phyloP scores from a whole-genome alignment of 2,329 filamentous ascomycete species.

The Cercospora sesami region DNA sequence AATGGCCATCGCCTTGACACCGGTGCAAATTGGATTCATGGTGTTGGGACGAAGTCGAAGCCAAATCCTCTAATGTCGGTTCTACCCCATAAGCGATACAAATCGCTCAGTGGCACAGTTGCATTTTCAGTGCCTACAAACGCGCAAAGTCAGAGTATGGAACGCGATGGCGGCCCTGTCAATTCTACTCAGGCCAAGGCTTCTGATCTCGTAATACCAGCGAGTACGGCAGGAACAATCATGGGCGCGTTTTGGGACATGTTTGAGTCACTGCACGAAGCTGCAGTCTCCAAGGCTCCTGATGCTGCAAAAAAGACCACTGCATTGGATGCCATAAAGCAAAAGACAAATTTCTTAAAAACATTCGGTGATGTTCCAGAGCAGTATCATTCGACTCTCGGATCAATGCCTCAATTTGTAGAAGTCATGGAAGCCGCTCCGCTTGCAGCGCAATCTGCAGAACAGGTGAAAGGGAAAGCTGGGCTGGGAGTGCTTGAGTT shows the following conservation, averaged over 20 bases:
- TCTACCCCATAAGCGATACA: slow-evolving; percentile 26
- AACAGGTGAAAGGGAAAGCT: slow-evolving; percentile 16
- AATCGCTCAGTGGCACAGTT: slow-evolving; percentile 24
- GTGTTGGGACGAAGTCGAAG: slow-evolving; percentile 26
- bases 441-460: slow-evolving; percentile 30
- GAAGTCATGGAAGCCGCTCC: slow-evolving; percentile 33
- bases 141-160: not conserved
- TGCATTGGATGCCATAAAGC: slow-evolving; percentile 24
- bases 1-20: slow-evolving; percentile 29
- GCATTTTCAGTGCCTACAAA: slow-evolving; percentile 19
- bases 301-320: slow-evolving; percentile 23
- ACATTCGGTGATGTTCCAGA: slow-evolving; percentile 21
- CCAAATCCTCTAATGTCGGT: slow-evolving; percentile 32
- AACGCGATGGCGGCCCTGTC: not conserved
- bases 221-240: slow-evolving; percentile 16
- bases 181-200: not conserved
- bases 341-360: slow-evolving; percentile 15
- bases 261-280: slow-evolving; percentile 25
- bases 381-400: slow-evolving; percentile 23
- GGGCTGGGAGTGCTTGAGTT: slow-evolving; percentile 31
- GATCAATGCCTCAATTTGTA: slow-evolving; percentile 28
- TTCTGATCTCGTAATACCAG: slow-evolving; percentile 25
- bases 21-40: slow-evolving; percentile 35
- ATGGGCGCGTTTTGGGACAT: slow-evolving; percentile 26
- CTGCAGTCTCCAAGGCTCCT: slow-evolving; percentile 14